Evolutionary conservation across 2,329 filamentous ascomycete genomes (phyloP), one percentile per base, ranked within the genome.

Genomic region (Erysiphe pulchra): DNA sequence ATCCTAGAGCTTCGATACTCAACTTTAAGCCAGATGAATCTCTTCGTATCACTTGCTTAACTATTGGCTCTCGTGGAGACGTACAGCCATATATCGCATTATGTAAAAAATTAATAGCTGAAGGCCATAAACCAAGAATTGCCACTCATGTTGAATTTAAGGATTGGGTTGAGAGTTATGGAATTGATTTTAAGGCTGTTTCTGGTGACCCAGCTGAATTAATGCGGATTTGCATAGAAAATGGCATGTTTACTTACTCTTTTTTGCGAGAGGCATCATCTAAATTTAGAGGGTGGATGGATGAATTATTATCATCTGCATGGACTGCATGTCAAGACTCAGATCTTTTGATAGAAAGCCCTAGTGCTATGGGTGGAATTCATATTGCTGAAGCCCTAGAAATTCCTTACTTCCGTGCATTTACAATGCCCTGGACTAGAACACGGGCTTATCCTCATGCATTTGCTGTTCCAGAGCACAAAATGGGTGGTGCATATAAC

Each of bases 371-470:
- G 90, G 85, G 80, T 0, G 90, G 90, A 24, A 93, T 98, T 46
- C 90, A 98, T 60, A 92, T 98, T 52, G 90, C 90, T 1, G 90
- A 98, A 62, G 84, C 85, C 20, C 69, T 98, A 1, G 70, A 74
- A 13, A 92, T 98, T 40, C 90, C 90, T 0, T 98, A 98, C 60
- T 95, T 95, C 65, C 76, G 90, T 47, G 87, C 86, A 0, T 98
- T 98, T 58, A 92, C 85, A 16, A 98, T 98, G 90, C 90, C 90
- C 0, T 98, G 90, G 90, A 93, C 90, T 0, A 76, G 86, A 43
- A 98, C 90, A 14, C 71, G 90, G 45, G 85, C 87, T 0, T 98
- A 98, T 55, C 90, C 90, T 2, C 90, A 98, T 61, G 90, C 90
- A 0, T 98, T 98, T 61, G 80, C 87, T 24, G 86, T 92, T 50